Percentiles rank a stretch among this genome's conserved stretches.
Conservation (phyloP, 1,284 basidiomycete genomes). For the Volvariella volvacea region DNA sequence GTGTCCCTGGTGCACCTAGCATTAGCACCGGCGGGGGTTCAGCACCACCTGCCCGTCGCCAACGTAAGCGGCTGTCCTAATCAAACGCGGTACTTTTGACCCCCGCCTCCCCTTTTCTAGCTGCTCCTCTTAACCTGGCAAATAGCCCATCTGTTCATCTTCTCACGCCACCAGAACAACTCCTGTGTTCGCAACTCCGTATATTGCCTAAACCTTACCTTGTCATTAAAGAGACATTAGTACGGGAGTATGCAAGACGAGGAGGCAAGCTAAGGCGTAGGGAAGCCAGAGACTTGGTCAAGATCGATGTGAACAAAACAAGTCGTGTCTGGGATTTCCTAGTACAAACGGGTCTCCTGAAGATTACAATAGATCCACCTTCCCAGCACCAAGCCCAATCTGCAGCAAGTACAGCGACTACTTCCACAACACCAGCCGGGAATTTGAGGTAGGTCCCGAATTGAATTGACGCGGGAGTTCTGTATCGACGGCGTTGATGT, state of each 20-base stretch:
- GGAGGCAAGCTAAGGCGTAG: constrained; percentile 79
- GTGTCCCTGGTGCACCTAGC: constrained; percentile 16
- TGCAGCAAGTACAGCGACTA: no score
- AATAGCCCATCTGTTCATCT: constrained; percentile 85
- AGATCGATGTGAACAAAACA: constrained; percentile 90
- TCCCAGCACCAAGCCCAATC: background rate
- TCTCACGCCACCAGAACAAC: constrained; percentile 79
- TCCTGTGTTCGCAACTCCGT: constrained; percentile 81
- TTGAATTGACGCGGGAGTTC: no score
- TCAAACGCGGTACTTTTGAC: constrained; percentile 2
- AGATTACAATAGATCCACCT: constrained; percentile 44
- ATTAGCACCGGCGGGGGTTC: constrained; percentile 9
- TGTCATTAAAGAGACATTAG: constrained; percentile 86
- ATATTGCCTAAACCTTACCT: constrained; percentile 92
- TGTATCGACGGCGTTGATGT: no score
- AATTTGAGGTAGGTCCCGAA: no score
- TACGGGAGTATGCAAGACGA: constrained; percentile 86
- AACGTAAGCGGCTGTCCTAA: constrained; percentile 17
- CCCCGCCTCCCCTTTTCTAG: constrained; percentile 23
- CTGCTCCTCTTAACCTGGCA: constrained; percentile 77
- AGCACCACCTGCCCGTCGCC: constrained; percentile 17
- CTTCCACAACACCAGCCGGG: no score
- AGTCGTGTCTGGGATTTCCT: constrained; percentile 87
- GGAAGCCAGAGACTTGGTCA: constrained; percentile 83
- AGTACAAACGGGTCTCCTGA: constrained; percentile 69